Conservation (phyloP, 164 flowering plant species). For the Magnolia kwangsiensis region DNA sequence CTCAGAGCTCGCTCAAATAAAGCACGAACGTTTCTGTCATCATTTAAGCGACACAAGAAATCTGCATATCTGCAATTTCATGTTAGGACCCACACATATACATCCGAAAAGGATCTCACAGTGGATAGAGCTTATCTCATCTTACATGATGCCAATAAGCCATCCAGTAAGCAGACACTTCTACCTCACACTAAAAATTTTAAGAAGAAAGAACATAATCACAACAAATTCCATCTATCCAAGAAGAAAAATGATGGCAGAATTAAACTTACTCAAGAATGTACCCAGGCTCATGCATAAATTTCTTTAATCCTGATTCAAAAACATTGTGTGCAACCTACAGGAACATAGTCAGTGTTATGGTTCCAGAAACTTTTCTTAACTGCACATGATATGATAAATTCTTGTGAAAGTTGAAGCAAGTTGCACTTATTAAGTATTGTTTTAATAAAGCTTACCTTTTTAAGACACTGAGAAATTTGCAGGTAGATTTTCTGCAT, state of each 20-base stretch:
- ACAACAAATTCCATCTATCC: conserved; percentile 7
- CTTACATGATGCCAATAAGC: conserved; percentile 1
- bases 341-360: conserved; percentile 12
- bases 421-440: neutral
- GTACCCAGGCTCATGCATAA: conserved; percentile 93
- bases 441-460: too few relatives aligned
- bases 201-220: conserved; percentile 7
- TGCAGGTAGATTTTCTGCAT: too few relatives aligned
- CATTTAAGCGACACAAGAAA: conserved; percentile 87
- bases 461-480: too few relatives aligned
- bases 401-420: neutral
- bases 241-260: neutral
- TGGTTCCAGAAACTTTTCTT: neutral
- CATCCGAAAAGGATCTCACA: neutral
- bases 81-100: neutral
- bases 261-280: conserved; percentile 77
- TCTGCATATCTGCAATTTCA: conserved; percentile 75
- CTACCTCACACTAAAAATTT: neutral
- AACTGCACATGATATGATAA: neutral
- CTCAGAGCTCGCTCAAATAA: conserved; percentile 93
- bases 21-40: conserved; percentile 90
- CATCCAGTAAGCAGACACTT: conserved; percentile 1
- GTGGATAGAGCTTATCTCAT: conserved; percentile 1
- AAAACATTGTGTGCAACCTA: conserved; percentile 91
- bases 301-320: conserved; percentile 86